These are phyloP conservation scores for Trichoderma asperellum DNA, from an alignment of 2,329 filamentous ascomycete species.

Conservation along the genomic window DNA sequence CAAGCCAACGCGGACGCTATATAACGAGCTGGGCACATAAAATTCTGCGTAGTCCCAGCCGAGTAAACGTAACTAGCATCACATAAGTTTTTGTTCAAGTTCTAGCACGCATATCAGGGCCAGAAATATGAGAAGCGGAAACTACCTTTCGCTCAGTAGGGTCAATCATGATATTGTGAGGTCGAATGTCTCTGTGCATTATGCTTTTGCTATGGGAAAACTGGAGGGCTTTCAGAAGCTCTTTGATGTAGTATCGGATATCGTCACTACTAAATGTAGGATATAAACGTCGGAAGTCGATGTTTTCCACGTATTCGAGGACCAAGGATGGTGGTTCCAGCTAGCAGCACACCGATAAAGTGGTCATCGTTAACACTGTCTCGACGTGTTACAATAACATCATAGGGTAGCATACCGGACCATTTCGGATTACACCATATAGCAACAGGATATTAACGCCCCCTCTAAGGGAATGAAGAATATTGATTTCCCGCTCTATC, in stretches of 20 bases:
- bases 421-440: slow-evolving; percentile 92
- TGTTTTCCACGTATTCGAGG: slow-evolving; percentile 99
- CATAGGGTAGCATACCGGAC: slow-evolving; percentile 62
- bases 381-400: neutral
- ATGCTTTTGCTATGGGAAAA: slow-evolving; percentile 99
- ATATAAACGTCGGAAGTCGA: slow-evolving; percentile 94
- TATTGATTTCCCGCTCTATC: slow-evolving; percentile 99
- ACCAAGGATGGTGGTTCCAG: slow-evolving; percentile 98
- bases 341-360: slow-evolving; percentile 48
- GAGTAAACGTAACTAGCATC: slow-evolving; percentile 79
- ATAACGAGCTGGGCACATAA: slow-evolving; percentile 96
- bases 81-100: neutral
- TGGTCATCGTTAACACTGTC: neutral
- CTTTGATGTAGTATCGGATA: slow-evolving; percentile 95
- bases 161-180: slow-evolving; percentile 99
- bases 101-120: neutral
- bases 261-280: slow-evolving; percentile 97
- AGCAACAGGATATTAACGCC: slow-evolving; percentile 95
- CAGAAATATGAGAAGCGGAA: neutral
- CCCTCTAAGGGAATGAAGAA: slow-evolving; percentile 93
- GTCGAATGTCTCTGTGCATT: slow-evolving; percentile 99
- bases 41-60: slow-evolving; percentile 99
- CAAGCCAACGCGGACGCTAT: slow-evolving; percentile 95
- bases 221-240: slow-evolving; percentile 95
- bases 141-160: slow-evolving; percentile 92